Evolutionary conservation across 306 rosid species (phyloP), one percentile per base, ranked within the genome.

Genomic region (Dicorynia guianensis): DNA sequence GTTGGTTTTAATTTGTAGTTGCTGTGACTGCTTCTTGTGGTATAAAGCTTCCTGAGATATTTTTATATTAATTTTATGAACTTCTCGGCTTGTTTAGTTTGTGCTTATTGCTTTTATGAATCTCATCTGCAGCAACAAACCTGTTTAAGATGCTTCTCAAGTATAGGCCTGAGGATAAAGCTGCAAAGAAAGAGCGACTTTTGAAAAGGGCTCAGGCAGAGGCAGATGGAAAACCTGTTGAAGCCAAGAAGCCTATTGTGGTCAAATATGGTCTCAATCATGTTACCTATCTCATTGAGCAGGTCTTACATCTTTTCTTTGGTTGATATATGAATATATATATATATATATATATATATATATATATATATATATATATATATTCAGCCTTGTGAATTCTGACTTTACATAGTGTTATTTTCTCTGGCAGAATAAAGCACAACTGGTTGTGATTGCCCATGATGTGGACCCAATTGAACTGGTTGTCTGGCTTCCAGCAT

Each of bases 401-500:
- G 12, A 49, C 13, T 34, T 25, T 64, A 18, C 19, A 11, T 15
- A 10, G 4, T 57, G 0, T 46, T 11, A 6, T 10, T 52, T 53
- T 40, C 17, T 2, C 19, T 68, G 5, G 40, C 88, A 90, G 96
- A 93, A 85, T 53, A 90, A 85, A 61, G 93, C 96, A 2, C 96
- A 93, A 35, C 77, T 93, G 8, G 96, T 93, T 18, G 91, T 93
- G 34, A 92, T 89, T 67, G 97, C 93, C 4, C 96, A 89, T 44
- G 95, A 92, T 30, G 97, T 92, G n/a, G 96, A 92, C 79, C 96
- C 96, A 11, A 89, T 92, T 3, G 97, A 92, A 72, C 79, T 92
- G 58, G 93, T 88, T 0, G 96, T 92, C 3, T 92, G 97, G 97
- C 93, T 92, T 35, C 96, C 93, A 6, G 91, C 93, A 3, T 60